Base-by-base conservation (phyloP, 2,329 filamentous ascomycete genomes). In the Alternaria arborescens region DNA sequence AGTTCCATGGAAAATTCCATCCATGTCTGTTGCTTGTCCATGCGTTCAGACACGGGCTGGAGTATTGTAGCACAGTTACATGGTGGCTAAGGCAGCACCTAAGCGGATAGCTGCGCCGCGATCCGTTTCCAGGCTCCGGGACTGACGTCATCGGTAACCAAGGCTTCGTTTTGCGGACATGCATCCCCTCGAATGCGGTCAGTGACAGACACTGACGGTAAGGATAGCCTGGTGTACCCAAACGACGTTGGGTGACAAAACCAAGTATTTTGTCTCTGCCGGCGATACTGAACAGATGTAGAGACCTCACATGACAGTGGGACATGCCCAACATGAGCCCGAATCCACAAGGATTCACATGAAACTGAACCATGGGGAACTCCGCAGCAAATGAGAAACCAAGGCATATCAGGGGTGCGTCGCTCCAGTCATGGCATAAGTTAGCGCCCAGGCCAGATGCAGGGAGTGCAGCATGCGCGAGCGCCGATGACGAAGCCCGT, bases 401-500 rank as follows among this genome's bases (percentile, higher is more conserved):
- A 41, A 55, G 40, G 51, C 51, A 42, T 43, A 44, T 18, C 55
- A 54, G 55, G 53, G 47, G 55, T 43, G 56, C 30, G 48, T 57
- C 55, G 53, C 18, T 41, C 60, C 69, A 67, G 54, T 62, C 61
- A 67, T 55, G 61, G 55, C 44, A 40, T 44, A 36, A 30, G 36
- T 50, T 59, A 55, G 58, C 63, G 57, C 61, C 57, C 40, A 62
- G 60, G 52, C 60, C 57, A 52, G 20, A 54, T 55, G 56, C 60
- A 64, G 58, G 50, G 40, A 40, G 48, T 41, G 36, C 53, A 53
- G 59, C 54, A 44, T 55, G 52, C 40, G 34, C n/a, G 57, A 55
- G 65, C 66, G 62, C 62, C 71, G 60, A 75, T 75, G 72, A 75
- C 72, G 71, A 68, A 71, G 62, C 60, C 58, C 38, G 61, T 61